Conservation (phyloP, 441 rosid species). For the Gossypium trilobum region DNA sequence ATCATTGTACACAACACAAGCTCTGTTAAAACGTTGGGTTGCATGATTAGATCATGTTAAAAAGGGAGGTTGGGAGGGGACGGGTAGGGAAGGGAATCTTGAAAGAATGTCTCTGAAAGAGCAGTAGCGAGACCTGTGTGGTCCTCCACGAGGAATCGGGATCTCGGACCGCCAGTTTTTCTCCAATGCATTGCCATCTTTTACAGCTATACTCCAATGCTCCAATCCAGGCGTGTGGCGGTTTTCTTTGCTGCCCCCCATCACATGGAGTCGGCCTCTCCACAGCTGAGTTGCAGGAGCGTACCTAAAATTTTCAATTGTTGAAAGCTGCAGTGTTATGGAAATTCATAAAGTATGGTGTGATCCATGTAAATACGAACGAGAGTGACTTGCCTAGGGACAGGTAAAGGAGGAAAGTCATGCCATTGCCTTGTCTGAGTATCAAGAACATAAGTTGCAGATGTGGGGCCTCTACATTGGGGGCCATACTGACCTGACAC, state of each 20-base stretch:
- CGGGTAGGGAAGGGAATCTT: not conserved
- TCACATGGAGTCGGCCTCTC: constrained; percentile 88
- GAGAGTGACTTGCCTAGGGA: constrained; percentile 40
- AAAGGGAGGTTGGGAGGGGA: not conserved
- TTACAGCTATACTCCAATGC: constrained; percentile 85
- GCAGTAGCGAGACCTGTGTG: constrained; percentile 53
- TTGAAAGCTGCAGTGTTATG: not conserved
- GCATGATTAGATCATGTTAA: not conserved
- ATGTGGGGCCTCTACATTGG: constrained; percentile 63
- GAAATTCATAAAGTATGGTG: not conserved
- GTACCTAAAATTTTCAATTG: constrained; percentile 41
- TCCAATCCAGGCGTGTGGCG: constrained; percentile 71
- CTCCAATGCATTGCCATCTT: constrained; percentile 62
- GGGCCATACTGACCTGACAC: constrained; percentile 81
- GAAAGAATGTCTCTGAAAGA: not conserved
- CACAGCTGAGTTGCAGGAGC: constrained; percentile 87
- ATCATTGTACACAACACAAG: constrained; percentile 52
- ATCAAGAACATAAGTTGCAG: constrained; percentile 52
- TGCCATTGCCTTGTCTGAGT: constrained; percentile 51
- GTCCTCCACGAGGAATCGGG: constrained; percentile 87
- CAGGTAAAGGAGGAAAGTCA: constrained; percentile 51
- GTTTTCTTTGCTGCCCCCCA: constrained; percentile 91
- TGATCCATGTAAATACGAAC: not conserved
- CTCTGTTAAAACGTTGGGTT: constrained; percentile 32
- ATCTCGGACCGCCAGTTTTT: constrained; percentile 54